Evolutionary conservation across 1,139 yeast species (phyloP).

Genomic region (Sugiyamaella japonica): DNA sequence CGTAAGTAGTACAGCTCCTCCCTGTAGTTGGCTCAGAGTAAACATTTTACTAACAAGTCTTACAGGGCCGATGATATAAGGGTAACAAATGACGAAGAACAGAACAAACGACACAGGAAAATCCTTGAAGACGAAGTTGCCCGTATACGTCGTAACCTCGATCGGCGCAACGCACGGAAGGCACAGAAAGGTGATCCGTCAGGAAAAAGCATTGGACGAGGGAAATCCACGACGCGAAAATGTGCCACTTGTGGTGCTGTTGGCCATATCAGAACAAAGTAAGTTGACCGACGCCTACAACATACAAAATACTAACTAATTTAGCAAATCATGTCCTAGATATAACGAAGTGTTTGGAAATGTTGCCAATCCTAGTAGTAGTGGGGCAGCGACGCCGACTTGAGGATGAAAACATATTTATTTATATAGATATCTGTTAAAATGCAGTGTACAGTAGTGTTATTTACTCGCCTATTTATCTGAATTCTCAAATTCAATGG

Average conservation of each 20-base stretch:
- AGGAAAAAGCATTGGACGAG: constrained; percentile 36
- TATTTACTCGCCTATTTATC: constrained; percentile 3
- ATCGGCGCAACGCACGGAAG: constrained; percentile 58
- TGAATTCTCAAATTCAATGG: constrained; percentile 25
- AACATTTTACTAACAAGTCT: constrained; percentile 11
- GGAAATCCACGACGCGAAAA: constrained; percentile 74
- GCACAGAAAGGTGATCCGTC: constrained; percentile 44
- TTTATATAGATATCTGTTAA: constrained; percentile 6
- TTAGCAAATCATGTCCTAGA: constrained; percentile 77
- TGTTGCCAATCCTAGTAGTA: neutral
- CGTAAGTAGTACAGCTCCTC: constrained; percentile 37
- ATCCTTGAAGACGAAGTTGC: constrained; percentile 84
- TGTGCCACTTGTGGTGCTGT: constrained; percentile 95
- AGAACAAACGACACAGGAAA: constrained; percentile 74
- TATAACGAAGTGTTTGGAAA: constrained; percentile 46
- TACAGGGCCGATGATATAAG: constrained; percentile 57
- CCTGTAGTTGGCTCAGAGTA: no score
- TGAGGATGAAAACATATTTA: constrained; percentile 6
- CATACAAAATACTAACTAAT: constrained; percentile 15
- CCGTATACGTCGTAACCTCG: constrained; percentile 73
- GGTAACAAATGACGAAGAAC: constrained; percentile 83
- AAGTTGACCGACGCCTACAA: constrained; percentile 3
- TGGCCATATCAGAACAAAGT: constrained; percentile 89
- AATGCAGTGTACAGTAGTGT: neutral
- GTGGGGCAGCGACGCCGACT: constrained; percentile 12